phyloP scores from a whole-genome alignment of 352 stramenopile species.

The Pythium aquatile region DNA sequence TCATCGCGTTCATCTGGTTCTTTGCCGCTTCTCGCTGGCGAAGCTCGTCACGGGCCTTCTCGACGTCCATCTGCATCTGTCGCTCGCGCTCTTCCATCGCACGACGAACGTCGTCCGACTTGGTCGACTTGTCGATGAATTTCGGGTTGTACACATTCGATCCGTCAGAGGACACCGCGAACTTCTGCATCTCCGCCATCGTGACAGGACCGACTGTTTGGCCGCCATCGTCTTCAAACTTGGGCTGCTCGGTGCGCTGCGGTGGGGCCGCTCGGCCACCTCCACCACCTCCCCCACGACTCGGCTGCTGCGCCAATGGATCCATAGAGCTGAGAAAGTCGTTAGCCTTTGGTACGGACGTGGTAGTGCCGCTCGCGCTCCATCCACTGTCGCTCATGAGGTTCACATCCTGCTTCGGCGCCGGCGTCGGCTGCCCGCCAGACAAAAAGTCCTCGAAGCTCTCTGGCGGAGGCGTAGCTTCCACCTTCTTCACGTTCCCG shows the following conservation, averaged over 20 bases:
- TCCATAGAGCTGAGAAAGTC: conserved; percentile 71
- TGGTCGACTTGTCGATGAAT: conserved; percentile 81
- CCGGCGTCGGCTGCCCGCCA: conserved; percentile 33
- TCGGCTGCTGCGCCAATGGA: conserved; percentile 40
- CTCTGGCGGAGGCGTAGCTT: conserved; percentile 26
- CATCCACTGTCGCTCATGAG: conserved; percentile 70
- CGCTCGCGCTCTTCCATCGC: conserved; percentile 85
- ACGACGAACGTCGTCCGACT: conserved; percentile 67
- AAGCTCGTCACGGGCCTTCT: conserved; percentile 71
- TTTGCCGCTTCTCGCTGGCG: conserved; percentile 64
- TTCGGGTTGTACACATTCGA: conserved; percentile 87
- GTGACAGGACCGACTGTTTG: conserved; percentile 82
- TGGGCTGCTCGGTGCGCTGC: conserved; percentile 39
- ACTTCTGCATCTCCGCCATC: conserved; percentile 80
- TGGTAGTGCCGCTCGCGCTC: conserved; percentile 27
- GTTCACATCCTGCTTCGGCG: conserved; percentile 44
- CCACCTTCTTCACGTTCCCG: conserved; percentile 30
- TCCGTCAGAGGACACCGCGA: conserved; percentile 67
- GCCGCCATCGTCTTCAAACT: conserved; percentile 77
- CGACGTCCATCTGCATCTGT: conserved; percentile 66
- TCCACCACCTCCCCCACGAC: conserved; percentile 3
- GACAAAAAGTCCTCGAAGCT: conserved; percentile 81
- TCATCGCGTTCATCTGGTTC: conserved; percentile 58
- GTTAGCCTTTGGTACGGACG: conserved; percentile 26
- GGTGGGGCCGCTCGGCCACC: conserved; percentile 2